Evolutionary conservation across 2,329 filamentous ascomycete species (phyloP).

Genomic region (Verticillium nonalfalfae): DNA sequence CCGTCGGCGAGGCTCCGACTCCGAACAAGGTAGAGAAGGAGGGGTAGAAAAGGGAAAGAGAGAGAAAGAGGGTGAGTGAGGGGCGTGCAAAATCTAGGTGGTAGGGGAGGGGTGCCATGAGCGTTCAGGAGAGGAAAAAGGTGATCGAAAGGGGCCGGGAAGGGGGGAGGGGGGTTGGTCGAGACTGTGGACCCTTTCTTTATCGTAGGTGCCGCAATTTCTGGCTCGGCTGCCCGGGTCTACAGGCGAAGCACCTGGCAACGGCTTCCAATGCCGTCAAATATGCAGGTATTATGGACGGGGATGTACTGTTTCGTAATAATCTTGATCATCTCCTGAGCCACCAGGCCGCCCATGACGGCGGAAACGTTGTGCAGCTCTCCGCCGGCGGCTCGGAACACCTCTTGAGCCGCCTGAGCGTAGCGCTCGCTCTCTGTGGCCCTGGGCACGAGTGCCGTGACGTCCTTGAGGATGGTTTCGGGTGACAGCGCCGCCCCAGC

Average conservation of each 20-base stretch:
- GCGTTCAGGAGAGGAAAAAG: too few relatives aligned
- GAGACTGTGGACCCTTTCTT: background rate
- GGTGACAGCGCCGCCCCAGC: constrained; percentile 29
- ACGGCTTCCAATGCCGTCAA: constrained; percentile 60
- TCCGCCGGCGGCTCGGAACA: constrained; percentile 70
- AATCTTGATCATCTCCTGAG: constrained; percentile 95
- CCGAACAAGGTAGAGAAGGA: background rate
- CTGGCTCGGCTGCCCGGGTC: constrained; percentile 14
- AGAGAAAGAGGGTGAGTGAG: too few relatives aligned
- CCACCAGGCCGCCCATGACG: constrained; percentile 81
- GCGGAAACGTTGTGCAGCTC: constrained; percentile 93
- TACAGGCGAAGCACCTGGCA: constrained; percentile 52
- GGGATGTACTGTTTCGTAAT: constrained; percentile 68
- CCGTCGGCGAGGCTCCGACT: background rate
- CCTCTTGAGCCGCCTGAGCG: constrained; percentile 52
- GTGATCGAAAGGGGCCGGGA: background rate
- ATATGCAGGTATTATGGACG: constrained; percentile 65
- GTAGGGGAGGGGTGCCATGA: background rate
- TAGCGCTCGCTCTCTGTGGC: constrained; percentile 44
- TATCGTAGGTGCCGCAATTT: constrained; percentile 7
- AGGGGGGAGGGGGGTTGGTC: background rate
- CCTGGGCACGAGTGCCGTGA: constrained; percentile 36
- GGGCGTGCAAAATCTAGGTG: background rate
- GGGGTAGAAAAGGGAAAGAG: background rate
- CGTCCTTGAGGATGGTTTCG: constrained; percentile 45